These are phyloP conservation scores for Eleusine indica DNA, from an alignment of 176 grass and related monocot species.

Conservation along the genomic window DNA sequence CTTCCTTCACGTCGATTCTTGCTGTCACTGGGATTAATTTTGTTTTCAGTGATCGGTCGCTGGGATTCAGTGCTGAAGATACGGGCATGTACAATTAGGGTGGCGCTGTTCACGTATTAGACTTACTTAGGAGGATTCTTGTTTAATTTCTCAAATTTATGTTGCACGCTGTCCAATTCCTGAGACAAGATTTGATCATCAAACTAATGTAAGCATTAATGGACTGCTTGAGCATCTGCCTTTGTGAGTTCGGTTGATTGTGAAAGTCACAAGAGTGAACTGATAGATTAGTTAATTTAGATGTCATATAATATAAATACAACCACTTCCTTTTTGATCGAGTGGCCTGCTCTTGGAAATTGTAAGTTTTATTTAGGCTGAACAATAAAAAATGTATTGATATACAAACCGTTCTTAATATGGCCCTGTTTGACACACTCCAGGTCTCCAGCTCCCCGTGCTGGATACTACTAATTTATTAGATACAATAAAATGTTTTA, in stretches of 20 bases:
- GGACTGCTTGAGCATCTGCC: neutral
- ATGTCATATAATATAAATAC: neutral
- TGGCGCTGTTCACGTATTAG: neutral
- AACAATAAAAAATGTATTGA: neutral
- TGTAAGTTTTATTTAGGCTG: neutral
- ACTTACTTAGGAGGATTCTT: neutral
- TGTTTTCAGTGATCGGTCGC: neutral
- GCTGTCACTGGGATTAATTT: constrained; percentile 16
- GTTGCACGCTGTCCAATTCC: neutral
- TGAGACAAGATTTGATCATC: neutral
- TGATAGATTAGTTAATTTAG: neutral
- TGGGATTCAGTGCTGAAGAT: neutral
- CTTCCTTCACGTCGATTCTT: neutral
- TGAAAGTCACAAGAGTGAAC: neutral
- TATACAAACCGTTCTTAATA: neutral
- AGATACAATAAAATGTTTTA: neutral
- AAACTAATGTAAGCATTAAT: neutral
- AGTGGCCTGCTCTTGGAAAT: neutral
- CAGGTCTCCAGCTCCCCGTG: neutral
- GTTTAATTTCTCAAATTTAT: neutral
- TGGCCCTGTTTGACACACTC: neutral
- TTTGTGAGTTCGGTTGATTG: neutral
- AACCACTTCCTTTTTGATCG: neutral
- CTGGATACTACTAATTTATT: neutral
- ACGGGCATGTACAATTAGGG: neutral